Evolutionary conservation across 441 rosid species (phyloP).

Genomic region (Pelargonium cotyledonis): DNA sequence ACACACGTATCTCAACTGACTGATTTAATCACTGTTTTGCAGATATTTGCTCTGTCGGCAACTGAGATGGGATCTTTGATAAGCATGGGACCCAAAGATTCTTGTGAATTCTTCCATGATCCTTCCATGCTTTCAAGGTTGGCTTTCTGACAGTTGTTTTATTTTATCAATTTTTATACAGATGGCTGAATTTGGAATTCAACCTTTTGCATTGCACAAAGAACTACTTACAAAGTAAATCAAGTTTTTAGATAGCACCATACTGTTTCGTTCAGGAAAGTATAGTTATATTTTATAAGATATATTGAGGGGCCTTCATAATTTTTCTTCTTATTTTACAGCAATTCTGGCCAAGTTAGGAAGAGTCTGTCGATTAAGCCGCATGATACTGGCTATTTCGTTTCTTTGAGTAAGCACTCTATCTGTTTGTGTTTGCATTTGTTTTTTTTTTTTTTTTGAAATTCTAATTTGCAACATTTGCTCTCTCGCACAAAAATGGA

Average conservation of each 20-base stretch:
- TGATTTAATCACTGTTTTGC: constrained; percentile 25
- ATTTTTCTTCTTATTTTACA: constrained; percentile 21
- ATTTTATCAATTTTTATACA: background rate
- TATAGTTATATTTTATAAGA: background rate
- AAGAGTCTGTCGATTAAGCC: constrained; percentile 78
- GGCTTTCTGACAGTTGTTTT: constrained; percentile 5
- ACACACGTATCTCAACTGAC: constrained; percentile 1
- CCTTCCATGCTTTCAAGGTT: constrained; percentile 81
- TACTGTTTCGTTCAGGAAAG: background rate
- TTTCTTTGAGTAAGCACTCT: constrained; percentile 62
- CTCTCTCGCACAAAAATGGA: background rate
- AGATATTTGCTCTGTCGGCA: constrained; percentile 80
- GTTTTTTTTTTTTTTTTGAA: constrained; percentile 1
- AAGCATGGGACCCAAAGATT: constrained; percentile 58
- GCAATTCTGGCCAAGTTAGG: constrained; percentile 94
- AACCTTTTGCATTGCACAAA: too few relatives aligned
- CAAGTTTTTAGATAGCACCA: too few relatives aligned
- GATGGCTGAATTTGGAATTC: too few relatives aligned
- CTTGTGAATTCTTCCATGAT: constrained; percentile 88
- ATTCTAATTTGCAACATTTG: background rate
- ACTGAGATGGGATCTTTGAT: constrained; percentile 82
- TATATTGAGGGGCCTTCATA: background rate
- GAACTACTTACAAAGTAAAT: too few relatives aligned
- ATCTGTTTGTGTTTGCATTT: constrained; percentile 14
- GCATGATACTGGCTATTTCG: constrained; percentile 50